Evolutionary conservation across 2,329 filamentous ascomycete species (phyloP).

Genomic region (Orbilia oligospora): DNA sequence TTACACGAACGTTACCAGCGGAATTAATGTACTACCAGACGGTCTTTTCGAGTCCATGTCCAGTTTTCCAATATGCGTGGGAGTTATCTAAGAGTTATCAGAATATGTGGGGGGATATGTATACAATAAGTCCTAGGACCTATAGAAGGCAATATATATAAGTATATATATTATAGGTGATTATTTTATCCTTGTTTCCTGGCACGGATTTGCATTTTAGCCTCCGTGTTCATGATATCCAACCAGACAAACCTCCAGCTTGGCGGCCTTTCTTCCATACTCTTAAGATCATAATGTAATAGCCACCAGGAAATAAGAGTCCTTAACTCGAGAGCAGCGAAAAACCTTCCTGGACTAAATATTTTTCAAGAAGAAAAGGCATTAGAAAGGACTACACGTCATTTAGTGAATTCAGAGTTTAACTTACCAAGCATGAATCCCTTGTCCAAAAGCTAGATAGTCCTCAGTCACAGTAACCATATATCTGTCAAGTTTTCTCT

Average conservation of each 20-base stretch:
- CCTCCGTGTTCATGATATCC: slow-evolving; percentile 53
- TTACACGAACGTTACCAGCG: slow-evolving; percentile 7
- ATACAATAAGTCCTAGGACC: not conserved
- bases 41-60: not conserved
- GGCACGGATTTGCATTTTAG: slow-evolving; percentile 43
- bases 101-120: not conserved
- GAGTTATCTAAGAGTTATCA: not conserved
- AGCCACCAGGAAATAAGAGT: slow-evolving; percentile 54
- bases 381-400: not conserved
- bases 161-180: not conserved
- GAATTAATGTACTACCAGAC: not conserved
- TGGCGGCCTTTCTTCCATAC: slow-evolving; percentile 36
- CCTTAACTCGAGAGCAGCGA: slow-evolving; percentile 45
- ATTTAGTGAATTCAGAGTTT: too few relatives aligned
- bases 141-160: not conserved
- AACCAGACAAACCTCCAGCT: slow-evolving; percentile 35
- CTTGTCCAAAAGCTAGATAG: slow-evolving; percentile 48
- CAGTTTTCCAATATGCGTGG: not conserved
- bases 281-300: slow-evolving; percentile 53
- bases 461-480: slow-evolving; percentile 60
- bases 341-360: slow-evolving; percentile 56
- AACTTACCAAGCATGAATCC: slow-evolving; percentile 52
- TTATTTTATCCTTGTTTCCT: slow-evolving; percentile 7
- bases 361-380: not conserved
- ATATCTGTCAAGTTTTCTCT: slow-evolving; percentile 54